Percentiles rank a stretch among this genome's conserved stretches.
Conservation (phyloP, 129 eudicot species). For the Artemisia argyi region DNA sequence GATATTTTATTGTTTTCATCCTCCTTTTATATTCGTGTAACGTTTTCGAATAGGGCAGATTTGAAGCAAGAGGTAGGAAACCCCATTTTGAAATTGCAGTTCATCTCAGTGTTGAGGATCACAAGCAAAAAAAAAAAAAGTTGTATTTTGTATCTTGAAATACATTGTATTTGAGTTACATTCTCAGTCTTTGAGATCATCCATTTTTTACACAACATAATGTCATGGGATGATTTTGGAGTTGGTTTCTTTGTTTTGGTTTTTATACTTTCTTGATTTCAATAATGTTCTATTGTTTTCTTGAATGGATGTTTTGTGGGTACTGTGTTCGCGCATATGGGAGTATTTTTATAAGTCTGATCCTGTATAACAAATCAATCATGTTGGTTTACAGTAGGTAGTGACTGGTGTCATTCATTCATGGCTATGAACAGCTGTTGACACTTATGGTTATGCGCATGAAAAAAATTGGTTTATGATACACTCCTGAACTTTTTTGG, state of each 20-base stretch:
- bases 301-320: not conserved
- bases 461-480: no score
- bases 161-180: constrained; percentile 30
- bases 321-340: no score
- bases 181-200: constrained; percentile 36
- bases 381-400: no score
- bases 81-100: constrained; percentile 33
- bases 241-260: not conserved
- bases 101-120: constrained; percentile 34
- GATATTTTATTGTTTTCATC: constrained; percentile 16
- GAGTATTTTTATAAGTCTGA: not conserved
- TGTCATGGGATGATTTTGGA: not conserved
- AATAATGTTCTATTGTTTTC: not conserved
- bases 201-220: constrained; percentile 33
- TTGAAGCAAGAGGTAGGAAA: constrained; percentile 42
- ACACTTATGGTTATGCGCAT: no score
- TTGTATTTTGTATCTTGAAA: constrained; percentile 33
- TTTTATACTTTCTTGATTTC: not conserved
- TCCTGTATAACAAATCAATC: not conserved
- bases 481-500: no score
- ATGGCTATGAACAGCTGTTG: no score
- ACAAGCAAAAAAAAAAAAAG: constrained; percentile 24
- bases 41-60: constrained; percentile 35
- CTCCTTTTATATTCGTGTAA: constrained; percentile 29
- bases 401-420: no score